phyloP scores from a whole-genome alignment of 2,329 filamentous ascomycete species.

The Xylariaceae sp. region DNA sequence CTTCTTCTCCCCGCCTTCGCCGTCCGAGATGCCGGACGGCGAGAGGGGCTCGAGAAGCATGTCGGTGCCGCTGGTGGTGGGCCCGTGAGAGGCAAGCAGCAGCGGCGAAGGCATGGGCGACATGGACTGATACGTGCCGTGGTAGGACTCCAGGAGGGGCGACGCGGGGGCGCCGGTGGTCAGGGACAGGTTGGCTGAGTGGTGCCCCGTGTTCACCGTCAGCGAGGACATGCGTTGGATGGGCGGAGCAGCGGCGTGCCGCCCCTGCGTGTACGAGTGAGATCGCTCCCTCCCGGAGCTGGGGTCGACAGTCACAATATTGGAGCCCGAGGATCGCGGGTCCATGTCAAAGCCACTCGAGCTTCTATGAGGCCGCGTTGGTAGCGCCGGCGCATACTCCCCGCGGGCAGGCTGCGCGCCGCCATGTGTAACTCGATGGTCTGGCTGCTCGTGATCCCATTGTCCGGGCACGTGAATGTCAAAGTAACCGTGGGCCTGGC shows the following conservation, averaged over 20 bases:
- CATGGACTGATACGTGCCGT: slow-evolving; percentile 87
- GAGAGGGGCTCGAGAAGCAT: slow-evolving; percentile 41
- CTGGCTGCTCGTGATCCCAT: slow-evolving; percentile 31
- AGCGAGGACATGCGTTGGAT: slow-evolving; percentile 44
- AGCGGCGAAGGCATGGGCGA: slow-evolving; percentile 90
- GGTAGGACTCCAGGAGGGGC: slow-evolving; percentile 85
- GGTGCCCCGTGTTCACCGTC: slow-evolving; percentile 40
- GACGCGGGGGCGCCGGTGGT: slow-evolving; percentile 59
- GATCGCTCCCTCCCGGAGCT: slow-evolving; percentile 25
- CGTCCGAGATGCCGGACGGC: slow-evolving; percentile 40
- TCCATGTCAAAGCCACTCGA: slow-evolving; percentile 29
- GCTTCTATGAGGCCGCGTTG: slow-evolving; percentile 21
- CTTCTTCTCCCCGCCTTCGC: slow-evolving; percentile 37
- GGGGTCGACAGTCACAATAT: slow-evolving; percentile 36
- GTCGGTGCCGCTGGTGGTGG: slow-evolving; percentile 23
- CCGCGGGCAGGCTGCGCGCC: slow-evolving; percentile 7
- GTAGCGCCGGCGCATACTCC: slow-evolving; percentile 12
- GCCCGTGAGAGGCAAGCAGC: slow-evolving; percentile 47
- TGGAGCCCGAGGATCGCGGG: slow-evolving; percentile 29
- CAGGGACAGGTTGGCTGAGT: slow-evolving; percentile 34
- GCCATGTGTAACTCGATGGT: slow-evolving; percentile 26
- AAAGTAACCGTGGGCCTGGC: slow-evolving; percentile 9
- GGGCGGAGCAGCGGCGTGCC: slow-evolving; percentile 43
- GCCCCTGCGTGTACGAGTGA: too few species aligned
- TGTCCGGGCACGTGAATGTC: slow-evolving; percentile 27